Conservation (phyloP, 306 rosid species). For the Carpinus viminea region DNA sequence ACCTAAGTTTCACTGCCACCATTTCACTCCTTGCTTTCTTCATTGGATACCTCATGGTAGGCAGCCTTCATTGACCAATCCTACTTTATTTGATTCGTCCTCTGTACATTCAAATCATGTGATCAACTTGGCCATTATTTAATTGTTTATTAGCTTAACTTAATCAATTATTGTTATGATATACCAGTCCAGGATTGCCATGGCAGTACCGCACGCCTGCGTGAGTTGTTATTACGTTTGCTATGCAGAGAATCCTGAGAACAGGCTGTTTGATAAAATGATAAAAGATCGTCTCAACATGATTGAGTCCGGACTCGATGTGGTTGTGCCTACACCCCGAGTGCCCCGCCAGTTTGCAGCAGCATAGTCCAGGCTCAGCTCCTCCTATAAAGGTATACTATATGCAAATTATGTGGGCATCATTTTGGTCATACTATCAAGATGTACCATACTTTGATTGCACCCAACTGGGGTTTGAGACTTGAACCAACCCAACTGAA, state of each 20-base stretch:
- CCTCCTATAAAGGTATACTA: slow-evolving; percentile 2
- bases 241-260: slow-evolving; percentile 76
- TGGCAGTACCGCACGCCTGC: slow-evolving; percentile 98
- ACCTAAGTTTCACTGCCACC: slow-evolving; percentile 69
- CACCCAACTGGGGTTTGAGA: slow-evolving; percentile 1
- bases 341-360: slow-evolving; percentile 34
- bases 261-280: slow-evolving; percentile 62
- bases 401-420: background rate
- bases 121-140: slow-evolving; percentile 23
- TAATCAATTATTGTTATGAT: slow-evolving; percentile 4
- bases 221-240: slow-evolving; percentile 92
- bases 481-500: slow-evolving; percentile 8
- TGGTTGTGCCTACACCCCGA: slow-evolving; percentile 61
- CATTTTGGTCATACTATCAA: slow-evolving; percentile 18
- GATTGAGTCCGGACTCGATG: slow-evolving; percentile 54
- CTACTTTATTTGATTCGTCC: slow-evolving; percentile 10
- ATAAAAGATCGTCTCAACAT: slow-evolving; percentile 65
- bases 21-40: slow-evolving; percentile 70
- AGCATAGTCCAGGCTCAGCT: slow-evolving; percentile 7
- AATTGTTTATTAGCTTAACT: background rate
- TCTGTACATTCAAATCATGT: slow-evolving; percentile 28
- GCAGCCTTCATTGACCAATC: slow-evolving; percentile 41
- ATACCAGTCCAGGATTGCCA: slow-evolving; percentile 89
- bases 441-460: slow-evolving; percentile 14
- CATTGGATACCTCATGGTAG: slow-evolving; percentile 96